These are phyloP conservation scores for Acanthamoeba lenticulata DNA, from an alignment of 208 protist species.

Conservation along the genomic window DNA sequence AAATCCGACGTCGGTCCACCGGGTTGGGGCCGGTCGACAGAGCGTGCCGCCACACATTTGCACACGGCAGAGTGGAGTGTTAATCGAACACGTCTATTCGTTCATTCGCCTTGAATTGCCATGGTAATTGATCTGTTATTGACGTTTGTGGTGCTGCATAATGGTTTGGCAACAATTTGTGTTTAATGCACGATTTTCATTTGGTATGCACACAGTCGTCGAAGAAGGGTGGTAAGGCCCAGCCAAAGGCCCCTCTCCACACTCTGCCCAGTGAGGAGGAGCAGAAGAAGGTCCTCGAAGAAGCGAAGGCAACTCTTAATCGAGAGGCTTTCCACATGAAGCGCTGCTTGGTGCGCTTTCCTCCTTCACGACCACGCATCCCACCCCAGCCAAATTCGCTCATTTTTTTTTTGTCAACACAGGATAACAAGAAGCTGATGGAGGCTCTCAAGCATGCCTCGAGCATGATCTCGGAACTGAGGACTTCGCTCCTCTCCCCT, in stretches of 20 bases:
- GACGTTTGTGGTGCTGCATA: no score
- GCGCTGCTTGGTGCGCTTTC: constrained; percentile 79
- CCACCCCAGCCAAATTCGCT: neutral
- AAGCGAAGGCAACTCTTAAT: constrained; percentile 87
- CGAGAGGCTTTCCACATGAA: constrained; percentile 89
- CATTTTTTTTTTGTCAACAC: constrained; percentile 27
- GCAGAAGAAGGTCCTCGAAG: constrained; percentile 92
- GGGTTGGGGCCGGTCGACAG: no score
- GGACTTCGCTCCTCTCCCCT: constrained; percentile 94
- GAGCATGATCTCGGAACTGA: constrained; percentile 95
- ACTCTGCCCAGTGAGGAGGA: constrained; percentile 86
- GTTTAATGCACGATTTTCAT: neutral
- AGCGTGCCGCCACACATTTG: no score
- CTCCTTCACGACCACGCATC: neutral
- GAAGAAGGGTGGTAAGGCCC: neutral
- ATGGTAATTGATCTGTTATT: no score
- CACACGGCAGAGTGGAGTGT: no score
- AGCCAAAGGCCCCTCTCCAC: neutral
- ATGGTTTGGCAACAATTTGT: no score
- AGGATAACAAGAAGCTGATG: constrained; percentile 90
- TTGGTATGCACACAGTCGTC: neutral
- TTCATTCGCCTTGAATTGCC: no score
- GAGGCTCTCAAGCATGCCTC: constrained; percentile 91
- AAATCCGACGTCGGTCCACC: no score
- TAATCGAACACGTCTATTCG: no score